These are phyloP conservation scores for Fusarium dimerum DNA, from an alignment of 2,329 filamentous ascomycete species.

Conservation along the genomic window DNA sequence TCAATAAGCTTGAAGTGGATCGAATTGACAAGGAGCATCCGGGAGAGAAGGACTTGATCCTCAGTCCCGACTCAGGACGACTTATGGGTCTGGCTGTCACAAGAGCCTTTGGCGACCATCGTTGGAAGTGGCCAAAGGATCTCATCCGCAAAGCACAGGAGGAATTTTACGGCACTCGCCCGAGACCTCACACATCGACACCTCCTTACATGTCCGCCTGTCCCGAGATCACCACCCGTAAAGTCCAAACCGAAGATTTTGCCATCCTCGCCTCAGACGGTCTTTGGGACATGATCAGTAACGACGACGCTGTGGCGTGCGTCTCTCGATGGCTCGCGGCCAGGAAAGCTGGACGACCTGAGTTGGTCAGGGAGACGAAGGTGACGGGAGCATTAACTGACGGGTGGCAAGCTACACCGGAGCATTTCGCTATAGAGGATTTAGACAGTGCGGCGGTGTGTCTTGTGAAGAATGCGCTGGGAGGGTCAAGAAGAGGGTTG, in stretches of 20 bases:
- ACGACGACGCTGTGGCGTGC: conserved; percentile 57
- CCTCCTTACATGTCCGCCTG: conserved; percentile 70
- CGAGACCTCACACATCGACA: conserved; percentile 47
- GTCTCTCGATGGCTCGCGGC: conserved; percentile 54
- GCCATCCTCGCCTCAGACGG: conserved; percentile 69
- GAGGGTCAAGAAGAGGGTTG: conserved; percentile 73
- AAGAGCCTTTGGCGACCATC: conserved; percentile 67
- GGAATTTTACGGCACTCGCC: conserved; percentile 49
- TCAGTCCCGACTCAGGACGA: conserved; percentile 51
- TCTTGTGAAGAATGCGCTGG: conserved; percentile 77
- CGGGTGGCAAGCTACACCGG: conserved; percentile 32
- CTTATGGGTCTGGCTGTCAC: conserved; percentile 63
- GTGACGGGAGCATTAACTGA: conserved; percentile 20
- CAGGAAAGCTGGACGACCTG: conserved; percentile 26
- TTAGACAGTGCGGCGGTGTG: conserved; percentile 77
- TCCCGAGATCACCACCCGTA: conserved; percentile 61
- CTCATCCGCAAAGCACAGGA: conserved; percentile 38
- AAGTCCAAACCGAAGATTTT: conserved; percentile 53
- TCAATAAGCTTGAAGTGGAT: conserved; percentile 58
- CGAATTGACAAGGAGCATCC: conserved; percentile 61
- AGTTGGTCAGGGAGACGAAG: conserved; percentile 22
- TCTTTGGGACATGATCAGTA: conserved; percentile 63
- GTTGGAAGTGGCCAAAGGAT: conserved; percentile 65
- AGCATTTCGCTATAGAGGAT: conserved; percentile 74
- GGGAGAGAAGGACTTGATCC: conserved; percentile 57